Base-by-base conservation (phyloP, 2,329 filamentous ascomycete genomes). In the Cercospora sp. region DNA sequence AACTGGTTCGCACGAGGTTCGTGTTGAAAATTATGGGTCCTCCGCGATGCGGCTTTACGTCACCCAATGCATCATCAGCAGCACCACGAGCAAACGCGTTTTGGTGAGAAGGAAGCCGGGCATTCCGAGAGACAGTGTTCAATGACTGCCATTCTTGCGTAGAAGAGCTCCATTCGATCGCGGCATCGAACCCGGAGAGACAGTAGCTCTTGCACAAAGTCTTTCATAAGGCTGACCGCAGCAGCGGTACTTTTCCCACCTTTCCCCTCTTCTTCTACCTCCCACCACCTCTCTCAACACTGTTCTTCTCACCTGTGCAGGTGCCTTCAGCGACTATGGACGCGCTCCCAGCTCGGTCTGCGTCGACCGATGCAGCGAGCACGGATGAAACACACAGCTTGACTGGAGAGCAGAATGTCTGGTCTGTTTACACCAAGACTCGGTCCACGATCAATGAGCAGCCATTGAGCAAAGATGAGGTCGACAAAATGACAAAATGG, bases 401-500 rank as follows among this genome's bases (percentile, higher is more conserved):
- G 51, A 74, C 70, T 16, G 75, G 64, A 45, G 69, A 76, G 68
- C 71, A 73, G 60, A 70, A 74, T 59, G 68, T 72, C 57, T 78
- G 76, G 76, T 75, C 72, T 8, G 74, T 73, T 33, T 78, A 76
- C 66, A 71, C 67, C 53, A 68, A 71, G 58, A 78, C 76, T 2
- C 73, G 75, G 48, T 75, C 75, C 40, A 79, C 77, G 16, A 73
- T 78, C 65, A 69, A 73, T 30, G 75, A 76, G 26, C 80, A 83
- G 69, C 89, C 90, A 10, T 84, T 93, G 64, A 87, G 84, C 68
- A 76, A 85, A 18, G 88, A 91, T 55, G 90, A 93, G 70, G 78
- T 93, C 67, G 83, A 85, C 71, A 87, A 90, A 78, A 89, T 88
- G 79, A 88, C 89, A 75, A 88, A 89, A 74, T 93, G 89, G 79